A percentile compares a stretch with the other conserved stretches of the same genome.
Conservation (phyloP, 495 filamentous ascomycete species). For the Lentithecium fluviatile region DNA sequence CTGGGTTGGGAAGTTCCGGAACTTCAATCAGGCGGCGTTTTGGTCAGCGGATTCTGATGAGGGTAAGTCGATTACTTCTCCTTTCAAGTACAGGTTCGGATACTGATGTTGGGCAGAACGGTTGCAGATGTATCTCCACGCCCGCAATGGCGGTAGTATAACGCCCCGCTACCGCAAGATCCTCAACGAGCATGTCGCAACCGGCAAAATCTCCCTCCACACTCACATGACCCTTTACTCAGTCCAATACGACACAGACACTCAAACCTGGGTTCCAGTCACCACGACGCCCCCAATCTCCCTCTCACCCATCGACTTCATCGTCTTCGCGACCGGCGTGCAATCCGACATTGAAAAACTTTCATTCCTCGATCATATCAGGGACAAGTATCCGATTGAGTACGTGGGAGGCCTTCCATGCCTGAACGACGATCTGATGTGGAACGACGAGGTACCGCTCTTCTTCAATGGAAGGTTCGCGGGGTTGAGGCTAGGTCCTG, state of each 20-base stretch:
- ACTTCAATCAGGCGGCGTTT: slow-evolving; percentile 60
- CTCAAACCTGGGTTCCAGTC: slow-evolving; percentile 51
- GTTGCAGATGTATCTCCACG: slow-evolving; percentile 54
- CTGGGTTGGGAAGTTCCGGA: slow-evolving; percentile 69
- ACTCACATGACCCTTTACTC: slow-evolving; percentile 49
- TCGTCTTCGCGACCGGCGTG: slow-evolving; percentile 64
- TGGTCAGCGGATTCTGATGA: slow-evolving; percentile 52
- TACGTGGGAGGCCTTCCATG: slow-evolving; percentile 57
- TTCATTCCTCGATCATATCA: slow-evolving; percentile 52
- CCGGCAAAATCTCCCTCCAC: slow-evolving; percentile 50
- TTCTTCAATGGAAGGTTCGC: slow-evolving; percentile 62
- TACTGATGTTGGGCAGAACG: slow-evolving; percentile 47
- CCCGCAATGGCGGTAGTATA: slow-evolving; percentile 62
- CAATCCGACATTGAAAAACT: slow-evolving; percentile 52
- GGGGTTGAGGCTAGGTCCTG: slow-evolving; percentile 58
- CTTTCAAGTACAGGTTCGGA: background rate
- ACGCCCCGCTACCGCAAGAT: slow-evolving; percentile 58
- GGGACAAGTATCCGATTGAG: slow-evolving; percentile 53
- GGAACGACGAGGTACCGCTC: slow-evolving; percentile 58
- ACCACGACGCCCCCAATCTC: slow-evolving; percentile 51
- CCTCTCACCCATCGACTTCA: slow-evolving; percentile 59
- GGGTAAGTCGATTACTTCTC: slow-evolving; percentile 32
- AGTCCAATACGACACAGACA: slow-evolving; percentile 41
- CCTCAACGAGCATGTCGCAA: slow-evolving; percentile 50
- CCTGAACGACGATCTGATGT: slow-evolving; percentile 62